phyloP scores from a whole-genome alignment of 1,139 yeast genomes.

The Debaryomyces coudertii region DNA sequence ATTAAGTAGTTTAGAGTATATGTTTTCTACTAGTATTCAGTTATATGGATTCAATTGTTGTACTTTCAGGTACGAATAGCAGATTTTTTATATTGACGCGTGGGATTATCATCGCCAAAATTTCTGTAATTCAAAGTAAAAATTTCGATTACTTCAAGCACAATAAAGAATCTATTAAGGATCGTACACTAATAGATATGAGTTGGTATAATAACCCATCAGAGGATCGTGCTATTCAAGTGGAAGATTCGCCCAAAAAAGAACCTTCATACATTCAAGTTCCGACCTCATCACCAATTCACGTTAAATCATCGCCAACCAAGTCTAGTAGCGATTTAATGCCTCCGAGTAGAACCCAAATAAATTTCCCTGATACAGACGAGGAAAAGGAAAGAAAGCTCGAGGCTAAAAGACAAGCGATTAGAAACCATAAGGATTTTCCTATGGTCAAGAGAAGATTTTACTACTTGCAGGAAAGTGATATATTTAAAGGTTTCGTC shows the following conservation, averaged over 20 bases:
- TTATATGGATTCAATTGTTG: not conserved
- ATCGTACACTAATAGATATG: slow-evolving; percentile 20
- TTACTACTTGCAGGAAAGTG: slow-evolving; percentile 49
- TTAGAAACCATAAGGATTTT: slow-evolving; percentile 48
- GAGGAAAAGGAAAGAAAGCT: slow-evolving; percentile 31
- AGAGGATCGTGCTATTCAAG: slow-evolving; percentile 24
- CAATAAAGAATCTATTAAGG: not conserved
- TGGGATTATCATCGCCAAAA: slow-evolving; percentile 7
- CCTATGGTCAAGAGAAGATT: slow-evolving; percentile 53
- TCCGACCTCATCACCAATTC: slow-evolving; percentile 42
- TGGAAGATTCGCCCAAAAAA: slow-evolving; percentile 23
- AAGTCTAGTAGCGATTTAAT: slow-evolving; percentile 13
- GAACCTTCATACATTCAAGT: slow-evolving; percentile 33
- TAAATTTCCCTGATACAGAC: slow-evolving; percentile 16
- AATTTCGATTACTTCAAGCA: not conserved
- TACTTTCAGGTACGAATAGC: not conserved
- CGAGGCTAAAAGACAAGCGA: slow-evolving; percentile 43
- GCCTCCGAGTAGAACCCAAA: slow-evolving; percentile 20
- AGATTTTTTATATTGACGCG: slow-evolving; percentile 5
- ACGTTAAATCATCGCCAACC: slow-evolving; percentile 29
- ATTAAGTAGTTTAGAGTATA: no score
- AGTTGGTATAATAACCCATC: slow-evolving; percentile 34
- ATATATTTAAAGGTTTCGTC: slow-evolving; percentile 63
- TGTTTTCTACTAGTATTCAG: no score
- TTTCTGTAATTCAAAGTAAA: not conserved